These are phyloP conservation scores for Pythium phragmiticola DNA, from an alignment of 352 stramenopile genomes.

Conservation along the genomic window DNA sequence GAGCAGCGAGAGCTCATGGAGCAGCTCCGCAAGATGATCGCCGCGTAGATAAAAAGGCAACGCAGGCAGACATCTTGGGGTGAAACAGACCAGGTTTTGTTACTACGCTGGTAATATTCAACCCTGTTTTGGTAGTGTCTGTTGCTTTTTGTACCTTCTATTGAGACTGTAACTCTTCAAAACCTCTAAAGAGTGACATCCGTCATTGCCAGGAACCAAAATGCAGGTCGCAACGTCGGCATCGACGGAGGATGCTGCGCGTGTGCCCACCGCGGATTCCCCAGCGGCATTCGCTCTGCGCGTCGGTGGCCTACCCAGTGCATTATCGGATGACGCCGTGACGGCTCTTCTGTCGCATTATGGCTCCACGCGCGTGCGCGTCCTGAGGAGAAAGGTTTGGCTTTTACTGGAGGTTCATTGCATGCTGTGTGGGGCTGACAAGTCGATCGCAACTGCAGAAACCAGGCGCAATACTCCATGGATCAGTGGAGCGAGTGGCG, in stretches of 20 bases:
- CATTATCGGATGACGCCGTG: slow-evolving; percentile 55
- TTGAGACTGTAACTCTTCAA: slow-evolving; percentile 2
- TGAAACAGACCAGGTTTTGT: slow-evolving; percentile 5
- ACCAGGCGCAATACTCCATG: slow-evolving; percentile 23
- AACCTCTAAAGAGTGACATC: slow-evolving; percentile 1
- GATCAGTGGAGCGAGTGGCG: slow-evolving; percentile 15
- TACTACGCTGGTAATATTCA: neutral
- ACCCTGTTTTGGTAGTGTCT: slow-evolving; percentile 7
- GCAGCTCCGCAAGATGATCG: slow-evolving; percentile 55
- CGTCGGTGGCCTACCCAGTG: slow-evolving; percentile 56
- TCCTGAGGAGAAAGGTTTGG: slow-evolving; percentile 37
- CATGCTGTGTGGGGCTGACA: neutral
- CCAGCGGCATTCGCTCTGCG: slow-evolving; percentile 31
- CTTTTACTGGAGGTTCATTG: neutral
- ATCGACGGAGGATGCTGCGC: neutral
- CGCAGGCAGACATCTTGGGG: neutral
- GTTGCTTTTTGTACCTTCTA: neutral
- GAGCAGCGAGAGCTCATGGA: slow-evolving; percentile 73
- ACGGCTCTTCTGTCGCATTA: slow-evolving; percentile 60
- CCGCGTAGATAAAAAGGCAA: neutral
- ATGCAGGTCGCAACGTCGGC: neutral
- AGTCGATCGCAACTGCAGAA: slow-evolving; percentile 17
- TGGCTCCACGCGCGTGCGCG: slow-evolving; percentile 44
- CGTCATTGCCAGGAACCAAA: neutral
- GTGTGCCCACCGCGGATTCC: neutral